These are phyloP conservation scores for Ascochyta clinopodiicola DNA, from an alignment of 2,329 filamentous ascomycete species.

Conservation along the genomic window DNA sequence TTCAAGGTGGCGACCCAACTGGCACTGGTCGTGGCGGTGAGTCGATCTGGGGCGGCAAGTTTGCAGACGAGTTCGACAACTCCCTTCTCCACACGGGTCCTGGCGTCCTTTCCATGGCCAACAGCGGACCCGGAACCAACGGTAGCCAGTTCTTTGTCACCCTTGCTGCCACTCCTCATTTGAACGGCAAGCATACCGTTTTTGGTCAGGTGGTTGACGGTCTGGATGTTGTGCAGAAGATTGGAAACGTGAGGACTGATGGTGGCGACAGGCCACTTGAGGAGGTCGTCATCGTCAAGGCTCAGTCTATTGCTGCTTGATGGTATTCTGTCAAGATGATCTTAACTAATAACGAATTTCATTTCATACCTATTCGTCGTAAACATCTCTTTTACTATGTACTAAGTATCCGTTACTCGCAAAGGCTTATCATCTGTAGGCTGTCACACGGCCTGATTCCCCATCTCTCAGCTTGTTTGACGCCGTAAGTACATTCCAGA, in stretches of 20 bases:
- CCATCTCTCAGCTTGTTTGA: too few species aligned
- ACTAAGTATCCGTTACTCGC: too few species aligned
- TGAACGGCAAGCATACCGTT: conserved; percentile 98
- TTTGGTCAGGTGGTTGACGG: conserved; percentile 89
- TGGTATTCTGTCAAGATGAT: too few species aligned
- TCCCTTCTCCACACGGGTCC: conserved; percentile 88
- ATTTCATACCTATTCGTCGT: too few species aligned
- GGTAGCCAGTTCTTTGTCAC: conserved; percentile 97
- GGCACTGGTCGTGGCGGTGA: conserved; percentile 88
- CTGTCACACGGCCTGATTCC: too few species aligned
- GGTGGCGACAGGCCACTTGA: conserved; percentile 80
- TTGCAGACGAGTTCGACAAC: conserved; percentile 85
- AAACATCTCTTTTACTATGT: too few species aligned
- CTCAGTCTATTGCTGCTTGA: conserved; percentile 63
- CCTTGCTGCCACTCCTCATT: conserved; percentile 89
- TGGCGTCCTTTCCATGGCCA: conserved; percentile 93
- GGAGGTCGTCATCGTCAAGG: conserved; percentile 79
- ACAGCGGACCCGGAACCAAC: conserved; percentile 90
- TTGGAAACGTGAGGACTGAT: conserved; percentile 86
- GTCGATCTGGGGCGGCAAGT: conserved; percentile 91
- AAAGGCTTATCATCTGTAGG: too few species aligned
- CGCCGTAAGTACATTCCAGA: too few species aligned
- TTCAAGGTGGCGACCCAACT: conserved; percentile 92
- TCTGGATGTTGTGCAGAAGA: conserved; percentile 79
- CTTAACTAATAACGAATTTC: too few species aligned